Evolutionary conservation across 2,329 filamentous ascomycete genomes (phyloP), one percentile per base, ranked within the genome.

Genomic region (Paraphaeosphaeria minitans): DNA sequence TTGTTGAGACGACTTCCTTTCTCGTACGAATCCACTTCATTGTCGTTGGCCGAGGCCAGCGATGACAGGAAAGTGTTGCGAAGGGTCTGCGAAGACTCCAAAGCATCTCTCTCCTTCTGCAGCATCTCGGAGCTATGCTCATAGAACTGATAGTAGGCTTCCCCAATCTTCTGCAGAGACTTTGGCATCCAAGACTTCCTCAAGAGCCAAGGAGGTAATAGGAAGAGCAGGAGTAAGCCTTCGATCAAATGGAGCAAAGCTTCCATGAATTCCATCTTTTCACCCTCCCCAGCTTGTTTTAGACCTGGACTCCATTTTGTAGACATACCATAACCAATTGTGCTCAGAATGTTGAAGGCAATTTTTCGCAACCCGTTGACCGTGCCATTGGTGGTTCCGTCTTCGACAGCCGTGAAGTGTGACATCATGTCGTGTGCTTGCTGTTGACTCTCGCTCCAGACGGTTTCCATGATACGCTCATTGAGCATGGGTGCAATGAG

Each of bases 401-500:
- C 27, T 42, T 31, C 27, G 10, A 35, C 21, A n/a, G 48, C 8
- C 12, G 52, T 45, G 3, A 55, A n/a, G 19, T 58, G 19, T 16
- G 37, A 51, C n/a, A 58, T 35, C 33, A 45, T 51, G 1, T 55
- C 50, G 13, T 43, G 22, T 31, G 60, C 43, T 55, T 63, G 60
- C 27, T 51, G 45, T 31, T 33, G 19, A 19, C 58, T 56, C 22
- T 54, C 60, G 42, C 12, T 53, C 60, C 58, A 63, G 24, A 63
- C 58, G 13, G 50, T 50, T 33, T 49, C 33, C n/a, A 45, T 63
- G 42, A 63, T 63, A 35, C 58, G 55, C 46, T 63, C 60, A n/a
- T 56, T 63, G 35, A 63, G 46, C 19, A 53, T 37, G 1, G 60
- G 58, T 8, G 60, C 60, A 45, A 63, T 54, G n/a, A 60, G 56